Conservation (phyloP, 805 yeast species). For the Candida jianshihensis region DNA sequence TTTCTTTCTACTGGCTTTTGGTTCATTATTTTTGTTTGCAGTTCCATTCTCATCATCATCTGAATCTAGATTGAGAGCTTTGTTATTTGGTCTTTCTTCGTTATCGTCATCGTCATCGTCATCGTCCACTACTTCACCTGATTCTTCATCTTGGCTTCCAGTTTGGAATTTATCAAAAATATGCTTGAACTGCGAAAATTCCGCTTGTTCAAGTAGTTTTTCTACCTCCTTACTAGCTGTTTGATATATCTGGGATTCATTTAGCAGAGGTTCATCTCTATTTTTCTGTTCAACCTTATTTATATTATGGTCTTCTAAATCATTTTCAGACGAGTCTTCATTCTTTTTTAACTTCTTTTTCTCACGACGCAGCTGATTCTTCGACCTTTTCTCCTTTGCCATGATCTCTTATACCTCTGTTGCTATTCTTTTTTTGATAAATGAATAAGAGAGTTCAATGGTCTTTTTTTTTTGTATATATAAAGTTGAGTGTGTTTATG, state of each 20-base stretch:
- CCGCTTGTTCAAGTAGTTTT: slow-evolving; percentile 22
- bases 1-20: slow-evolving; percentile 40
- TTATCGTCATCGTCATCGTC: slow-evolving; percentile 22
- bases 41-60: slow-evolving; percentile 17
- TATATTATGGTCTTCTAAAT: too few species aligned
- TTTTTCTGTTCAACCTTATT: background rate
- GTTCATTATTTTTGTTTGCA: slow-evolving; percentile 11
- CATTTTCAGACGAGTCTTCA: slow-evolving; percentile 5
- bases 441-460: too few species aligned
- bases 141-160: slow-evolving; percentile 10
- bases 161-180: slow-evolving; percentile 31
- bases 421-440: background rate
- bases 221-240: too few species aligned
- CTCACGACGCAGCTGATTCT: slow-evolving; percentile 31
- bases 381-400: slow-evolving; percentile 23
- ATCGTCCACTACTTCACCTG: slow-evolving; percentile 26
- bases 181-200: slow-evolving; percentile 26
- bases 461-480: too few species aligned
- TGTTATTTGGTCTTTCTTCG: slow-evolving; percentile 6
- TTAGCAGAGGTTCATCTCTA: too few species aligned
- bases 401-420: slow-evolving; percentile 2
- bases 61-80: slow-evolving; percentile 4
- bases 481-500: too few species aligned
- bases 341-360: slow-evolving; percentile 15
- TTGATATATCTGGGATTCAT: too few species aligned